Evolutionary conservation across 2,329 filamentous ascomycete species (phyloP).

Genomic region (Clarireedia homoeocarpa): DNA sequence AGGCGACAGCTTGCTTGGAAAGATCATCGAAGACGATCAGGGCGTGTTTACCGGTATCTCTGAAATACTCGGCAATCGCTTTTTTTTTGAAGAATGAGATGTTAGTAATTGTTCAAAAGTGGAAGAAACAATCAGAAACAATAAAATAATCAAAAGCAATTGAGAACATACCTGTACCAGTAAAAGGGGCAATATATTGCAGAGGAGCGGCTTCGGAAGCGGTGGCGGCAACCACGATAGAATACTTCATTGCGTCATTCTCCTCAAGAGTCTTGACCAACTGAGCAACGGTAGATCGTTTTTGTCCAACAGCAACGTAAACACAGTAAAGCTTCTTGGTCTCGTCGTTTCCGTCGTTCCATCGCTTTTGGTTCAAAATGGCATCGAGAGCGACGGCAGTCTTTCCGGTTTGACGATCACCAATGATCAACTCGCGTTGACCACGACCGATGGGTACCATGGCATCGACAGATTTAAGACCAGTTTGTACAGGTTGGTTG

Average conservation of each 20-base stretch:
- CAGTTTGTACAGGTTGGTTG: constrained; percentile 98
- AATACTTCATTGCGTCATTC: constrained; percentile 99
- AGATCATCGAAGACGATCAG: constrained; percentile 92
- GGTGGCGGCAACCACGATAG: constrained; percentile 79
- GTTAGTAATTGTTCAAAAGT: neutral
- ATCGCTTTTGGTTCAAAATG: constrained; percentile 99
- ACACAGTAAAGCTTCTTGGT: constrained; percentile 98
- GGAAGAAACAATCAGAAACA: too few relatives aligned
- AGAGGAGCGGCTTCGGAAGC: constrained; percentile 94
- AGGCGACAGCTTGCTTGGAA: constrained; percentile 95
- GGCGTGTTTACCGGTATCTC: constrained; percentile 81
- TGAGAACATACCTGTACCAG: constrained; percentile 41
- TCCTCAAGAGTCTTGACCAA: constrained; percentile 99
- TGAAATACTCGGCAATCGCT: constrained; percentile 57
- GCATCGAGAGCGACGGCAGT: constrained; percentile 96
- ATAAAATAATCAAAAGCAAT: too few relatives aligned
- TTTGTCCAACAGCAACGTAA: constrained; percentile 98
- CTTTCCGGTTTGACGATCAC: constrained; percentile 99
- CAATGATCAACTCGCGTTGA: constrained; percentile 99
- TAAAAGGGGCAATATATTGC: constrained; percentile 92
- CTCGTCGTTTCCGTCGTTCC: constrained; percentile 85
- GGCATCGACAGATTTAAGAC: constrained; percentile 97
- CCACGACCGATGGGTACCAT: constrained; percentile 99
- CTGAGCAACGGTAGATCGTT: constrained; percentile 98
- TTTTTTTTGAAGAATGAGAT: neutral